Evolutionary conservation across 495 filamentous ascomycete species (phyloP), one percentile per base, ranked within the genome.

Genomic region (Mytilinidion resinicola): DNA sequence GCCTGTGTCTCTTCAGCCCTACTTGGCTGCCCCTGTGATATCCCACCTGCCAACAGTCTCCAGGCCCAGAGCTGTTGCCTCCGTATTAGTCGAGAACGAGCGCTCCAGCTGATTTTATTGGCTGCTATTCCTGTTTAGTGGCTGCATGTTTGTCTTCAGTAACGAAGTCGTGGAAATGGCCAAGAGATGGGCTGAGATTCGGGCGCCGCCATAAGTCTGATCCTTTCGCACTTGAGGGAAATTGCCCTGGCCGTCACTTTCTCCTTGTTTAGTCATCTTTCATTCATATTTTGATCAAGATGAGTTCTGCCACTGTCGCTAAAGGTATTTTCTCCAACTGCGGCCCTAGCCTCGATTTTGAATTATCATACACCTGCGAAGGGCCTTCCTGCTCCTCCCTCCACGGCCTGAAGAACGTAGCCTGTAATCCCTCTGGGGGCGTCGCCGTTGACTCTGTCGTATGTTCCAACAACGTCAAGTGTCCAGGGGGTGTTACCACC

Each of bases 361-460:
- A 62, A 19, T 39, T 62, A 34, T 19, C 30, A 33, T 62, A 62
- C 48, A 44, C 14, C 4, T 62, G 59, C 47, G 46, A 52, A n/a
- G 59, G 59, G n/a, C 59, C 59, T 21, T 56, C 53, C 35, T 62
- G 59, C 38, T 48, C 38, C 25, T 52, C 44, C 33, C 46, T 62
- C 1, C 52, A 19, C n/a, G 53, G 53, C 7, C 57, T 62, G 17
- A 48, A 51, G 15, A 53, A 56, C 17, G 35, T 62, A 12, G 33
- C 50, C 4, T 56, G 59, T 39, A 57, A 47, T 15, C 37, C 37
- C 9, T 15, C 49, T 38, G 53, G 52, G 9, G 37, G 37, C 14
- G 37, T 14, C 11, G 46, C 46, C 14, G 36, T 15, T 9, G 41
- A 36, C 30, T 38, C 58, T 6, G 25, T 62, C 17, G 34, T 34